phyloP scores from a whole-genome alignment of 495 filamentous ascomycete genomes.

The Hypoxylon fragiforme region DNA sequence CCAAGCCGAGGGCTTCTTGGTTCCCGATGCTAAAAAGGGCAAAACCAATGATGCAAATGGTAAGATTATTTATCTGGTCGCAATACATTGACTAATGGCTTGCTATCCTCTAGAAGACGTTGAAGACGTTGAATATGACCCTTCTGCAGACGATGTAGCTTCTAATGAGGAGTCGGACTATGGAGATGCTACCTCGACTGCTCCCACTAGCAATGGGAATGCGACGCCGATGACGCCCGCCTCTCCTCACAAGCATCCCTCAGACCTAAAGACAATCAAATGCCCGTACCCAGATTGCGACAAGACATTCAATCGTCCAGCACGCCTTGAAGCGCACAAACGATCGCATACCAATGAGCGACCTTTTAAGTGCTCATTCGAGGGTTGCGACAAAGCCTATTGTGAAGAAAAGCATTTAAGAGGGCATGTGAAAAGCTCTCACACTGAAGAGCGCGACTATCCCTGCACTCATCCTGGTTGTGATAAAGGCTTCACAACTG shows the following conservation, averaged over 20 bases:
- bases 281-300: slow-evolving; percentile 71
- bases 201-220: slow-evolving; percentile 26
- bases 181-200: slow-evolving; percentile 29
- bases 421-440: slow-evolving; percentile 79
- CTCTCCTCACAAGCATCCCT: too few species aligned
- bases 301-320: slow-evolving; percentile 86
- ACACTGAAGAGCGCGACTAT: slow-evolving; percentile 71
- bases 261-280: slow-evolving; percentile 69
- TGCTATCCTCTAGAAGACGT: slow-evolving; percentile 3
- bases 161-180: slow-evolving; percentile 52
- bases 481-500: slow-evolving; percentile 77
- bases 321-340: slow-evolving; percentile 75
- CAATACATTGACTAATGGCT: slow-evolving; percentile 11
- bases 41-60: neutral
- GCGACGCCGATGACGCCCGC: neutral
- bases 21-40: slow-evolving; percentile 3
- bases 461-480: slow-evolving; percentile 72
- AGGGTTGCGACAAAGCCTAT: slow-evolving; percentile 78
- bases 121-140: slow-evolving; percentile 9
- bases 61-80: neutral
- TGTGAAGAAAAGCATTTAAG: slow-evolving; percentile 78
- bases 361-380: slow-evolving; percentile 67
- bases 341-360: slow-evolving; percentile 80
- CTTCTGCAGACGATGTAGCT: slow-evolving; percentile 16
- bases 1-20: slow-evolving; percentile 7